Evolutionary conservation across 768 basidiomycete genomes (phyloP).

Genomic region (Suillus plorans): DNA sequence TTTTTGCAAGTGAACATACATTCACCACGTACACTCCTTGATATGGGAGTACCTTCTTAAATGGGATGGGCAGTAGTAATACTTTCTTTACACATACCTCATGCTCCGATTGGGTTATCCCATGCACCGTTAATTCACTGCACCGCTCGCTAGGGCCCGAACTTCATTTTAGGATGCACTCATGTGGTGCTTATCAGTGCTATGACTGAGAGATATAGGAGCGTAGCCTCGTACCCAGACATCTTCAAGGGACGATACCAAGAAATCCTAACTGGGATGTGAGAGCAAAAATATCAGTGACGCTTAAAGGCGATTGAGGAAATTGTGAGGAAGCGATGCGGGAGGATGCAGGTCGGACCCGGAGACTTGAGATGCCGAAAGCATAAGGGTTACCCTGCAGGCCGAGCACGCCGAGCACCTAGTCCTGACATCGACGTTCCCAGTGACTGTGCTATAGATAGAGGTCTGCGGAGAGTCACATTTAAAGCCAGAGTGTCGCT

Average conservation of each 20-base stretch:
- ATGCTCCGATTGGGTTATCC: background rate
- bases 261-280: background rate
- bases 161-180: background rate
- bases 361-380: background rate
- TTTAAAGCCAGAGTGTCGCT: background rate
- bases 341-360: background rate
- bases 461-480: background rate
- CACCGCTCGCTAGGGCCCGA: background rate
- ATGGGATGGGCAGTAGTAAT: background rate
- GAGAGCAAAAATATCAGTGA: background rate
- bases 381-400: background rate
- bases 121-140: background rate
- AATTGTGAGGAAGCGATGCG: background rate
- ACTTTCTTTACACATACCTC: background rate
- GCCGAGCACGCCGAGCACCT: too few species aligned
- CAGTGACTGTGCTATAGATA: background rate
- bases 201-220: background rate
- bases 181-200: background rate
- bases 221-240: background rate
- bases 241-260: background rate
- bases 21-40: constrained; percentile 12
- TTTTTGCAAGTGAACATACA: constrained; percentile 19
- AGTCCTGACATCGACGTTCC: background rate
- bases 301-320: background rate
- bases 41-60: constrained; percentile 6